Conservation (phyloP, 305 asterid species). For the Fraxinus paxiana region DNA sequence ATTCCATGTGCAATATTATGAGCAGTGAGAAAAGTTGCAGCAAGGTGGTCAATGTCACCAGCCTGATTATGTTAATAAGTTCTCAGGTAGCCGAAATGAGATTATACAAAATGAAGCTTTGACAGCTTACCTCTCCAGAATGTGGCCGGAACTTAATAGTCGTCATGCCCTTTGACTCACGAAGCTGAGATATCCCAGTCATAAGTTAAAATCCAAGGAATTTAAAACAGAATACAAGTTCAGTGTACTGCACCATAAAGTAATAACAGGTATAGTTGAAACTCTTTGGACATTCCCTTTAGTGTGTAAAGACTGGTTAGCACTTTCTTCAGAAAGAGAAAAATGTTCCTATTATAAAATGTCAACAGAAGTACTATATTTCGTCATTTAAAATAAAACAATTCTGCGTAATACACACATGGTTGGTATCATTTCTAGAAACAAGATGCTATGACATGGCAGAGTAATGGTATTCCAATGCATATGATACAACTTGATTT, state of each 20-base stretch:
- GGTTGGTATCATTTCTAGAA: neutral
- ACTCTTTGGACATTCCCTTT: neutral
- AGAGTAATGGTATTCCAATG: neutral
- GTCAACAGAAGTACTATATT: neutral
- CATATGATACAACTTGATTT: neutral
- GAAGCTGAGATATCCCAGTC: conserved; percentile 58
- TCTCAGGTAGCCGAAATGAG: conserved; percentile 10
- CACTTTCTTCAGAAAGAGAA: neutral
- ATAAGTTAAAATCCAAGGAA: conserved; percentile 10
- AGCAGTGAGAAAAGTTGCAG: conserved; percentile 86
- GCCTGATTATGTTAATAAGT: conserved; percentile 51
- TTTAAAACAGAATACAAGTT: neutral
- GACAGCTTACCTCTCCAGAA: conserved; percentile 75
- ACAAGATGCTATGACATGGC: neutral
- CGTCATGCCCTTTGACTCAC: conserved; percentile 95
- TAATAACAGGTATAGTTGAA: neutral
- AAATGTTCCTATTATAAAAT: neutral
- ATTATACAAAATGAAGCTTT: neutral
- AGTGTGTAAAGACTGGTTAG: neutral
- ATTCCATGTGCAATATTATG: conserved; percentile 95
- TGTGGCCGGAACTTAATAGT: conserved; percentile 93
- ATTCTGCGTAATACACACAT: neutral
- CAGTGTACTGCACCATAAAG: neutral
- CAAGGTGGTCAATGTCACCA: conserved; percentile 97
- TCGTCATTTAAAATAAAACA: neutral